phyloP scores from a whole-genome alignment of 2,329 filamentous ascomycete species.

The Epichloe uncinata region DNA sequence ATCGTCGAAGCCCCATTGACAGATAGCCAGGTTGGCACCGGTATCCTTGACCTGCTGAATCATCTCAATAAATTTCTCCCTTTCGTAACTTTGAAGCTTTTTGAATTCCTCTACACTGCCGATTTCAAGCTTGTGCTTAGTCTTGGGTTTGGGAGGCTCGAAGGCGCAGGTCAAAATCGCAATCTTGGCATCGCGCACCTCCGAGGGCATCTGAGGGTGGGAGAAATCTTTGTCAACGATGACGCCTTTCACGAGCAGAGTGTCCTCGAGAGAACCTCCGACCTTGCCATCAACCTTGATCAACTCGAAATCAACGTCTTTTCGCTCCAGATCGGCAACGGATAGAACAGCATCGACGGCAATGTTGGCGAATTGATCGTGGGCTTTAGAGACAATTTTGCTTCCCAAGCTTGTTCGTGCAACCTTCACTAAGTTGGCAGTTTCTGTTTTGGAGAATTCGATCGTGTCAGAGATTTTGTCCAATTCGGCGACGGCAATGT shows the following conservation, averaged over 20 bases:
- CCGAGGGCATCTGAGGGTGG: constrained; percentile 95
- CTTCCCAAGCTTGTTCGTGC: constrained; percentile 91
- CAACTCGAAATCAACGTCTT: constrained; percentile 95
- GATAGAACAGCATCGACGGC: constrained; percentile 94
- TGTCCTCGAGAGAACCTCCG: constrained; percentile 84
- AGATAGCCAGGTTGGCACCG: constrained; percentile 93
- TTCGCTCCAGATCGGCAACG: constrained; percentile 88
- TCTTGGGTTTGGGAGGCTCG: constrained; percentile 98
- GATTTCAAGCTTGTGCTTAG: constrained; percentile 98
- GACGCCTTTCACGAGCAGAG: constrained; percentile 89
- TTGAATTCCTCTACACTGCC: constrained; percentile 96
- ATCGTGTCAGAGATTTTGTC: constrained; percentile 90
- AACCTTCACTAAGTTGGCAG: constrained; percentile 80
- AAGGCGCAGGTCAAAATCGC: constrained; percentile 97
- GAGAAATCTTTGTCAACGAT: constrained; percentile 99
- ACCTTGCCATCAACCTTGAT: constrained; percentile 99
- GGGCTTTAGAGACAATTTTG: constrained; percentile 98
- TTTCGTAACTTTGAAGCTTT: constrained; percentile 91
- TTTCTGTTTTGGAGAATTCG: constrained; percentile 68
- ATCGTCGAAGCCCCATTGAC: constrained; percentile 99
- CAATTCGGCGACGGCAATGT: constrained; percentile 85
- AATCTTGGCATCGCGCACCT: constrained; percentile 90
- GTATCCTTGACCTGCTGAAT: constrained; percentile 96
- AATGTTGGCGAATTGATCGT: constrained; percentile 96
- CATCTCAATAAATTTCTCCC: constrained; percentile 96